phyloP scores from a whole-genome alignment of 208 protist species.

The Leishmania braziliensis region DNA sequence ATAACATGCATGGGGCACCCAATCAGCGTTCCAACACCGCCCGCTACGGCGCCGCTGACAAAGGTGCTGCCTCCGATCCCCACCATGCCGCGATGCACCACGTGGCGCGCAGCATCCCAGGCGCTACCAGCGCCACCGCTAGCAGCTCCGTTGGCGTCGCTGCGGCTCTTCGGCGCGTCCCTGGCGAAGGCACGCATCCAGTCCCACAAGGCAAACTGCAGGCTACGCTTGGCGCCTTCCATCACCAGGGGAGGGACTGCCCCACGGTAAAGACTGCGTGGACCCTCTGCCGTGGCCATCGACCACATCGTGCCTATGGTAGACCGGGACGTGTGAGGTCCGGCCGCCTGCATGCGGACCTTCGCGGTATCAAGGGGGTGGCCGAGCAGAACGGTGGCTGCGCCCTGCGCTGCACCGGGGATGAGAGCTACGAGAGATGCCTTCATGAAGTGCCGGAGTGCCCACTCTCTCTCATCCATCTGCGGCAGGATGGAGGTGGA shows the following conservation, averaged over 20 bases:
- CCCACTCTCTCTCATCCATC: conserved; percentile 7
- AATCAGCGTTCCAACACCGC: conserved; percentile 83
- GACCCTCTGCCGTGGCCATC: conserved; percentile 64
- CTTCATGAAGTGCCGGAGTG: conserved; percentile 12
- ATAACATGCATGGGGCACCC: conserved; percentile 90
- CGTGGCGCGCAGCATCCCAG: conserved; percentile 1
- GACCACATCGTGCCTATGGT: conserved; percentile 54
- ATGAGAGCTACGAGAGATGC: conserved; percentile 43
- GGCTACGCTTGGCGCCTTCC: conserved; percentile 78
- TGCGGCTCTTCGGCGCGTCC: neutral
- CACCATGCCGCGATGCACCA: conserved; percentile 10
- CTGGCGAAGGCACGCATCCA: conserved; percentile 34
- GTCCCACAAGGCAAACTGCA: conserved; percentile 89
- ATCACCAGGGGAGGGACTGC: conserved; percentile 79
- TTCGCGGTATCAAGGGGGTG: conserved; percentile 92
- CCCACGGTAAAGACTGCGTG: conserved; percentile 83
- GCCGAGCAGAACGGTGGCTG: conserved; percentile 64
- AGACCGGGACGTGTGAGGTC: conserved; percentile 44
- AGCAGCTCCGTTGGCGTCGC: neutral
- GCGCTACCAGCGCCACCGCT: neutral
- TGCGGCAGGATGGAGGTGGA: neutral
- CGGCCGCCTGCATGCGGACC: conserved; percentile 84
- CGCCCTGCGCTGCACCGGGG: conserved; percentile 81
- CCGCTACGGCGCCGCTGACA: conserved; percentile 68
- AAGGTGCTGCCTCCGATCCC: conserved; percentile 55